phyloP scores from a whole-genome alignment of 805 yeast genomes.

The Teunomyces funiuensis region DNA sequence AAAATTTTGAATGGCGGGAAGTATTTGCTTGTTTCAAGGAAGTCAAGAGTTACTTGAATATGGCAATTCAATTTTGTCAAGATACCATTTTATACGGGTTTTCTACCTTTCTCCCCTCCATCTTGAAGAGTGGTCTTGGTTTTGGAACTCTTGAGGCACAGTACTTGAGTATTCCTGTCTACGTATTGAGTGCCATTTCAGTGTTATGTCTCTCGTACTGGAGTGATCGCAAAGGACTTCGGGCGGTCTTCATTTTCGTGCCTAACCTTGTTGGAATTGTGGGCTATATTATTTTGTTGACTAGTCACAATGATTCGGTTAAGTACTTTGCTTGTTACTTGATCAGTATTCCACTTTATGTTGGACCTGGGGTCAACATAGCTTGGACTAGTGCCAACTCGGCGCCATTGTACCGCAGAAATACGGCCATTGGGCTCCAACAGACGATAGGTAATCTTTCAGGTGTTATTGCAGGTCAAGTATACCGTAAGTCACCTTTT shows the following conservation, averaged over 20 bases:
- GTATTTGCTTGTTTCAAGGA: slow-evolving; percentile 35
- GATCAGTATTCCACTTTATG: slow-evolving; percentile 35
- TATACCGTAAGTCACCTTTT: slow-evolving; percentile 41
- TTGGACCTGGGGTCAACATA: slow-evolving; percentile 38
- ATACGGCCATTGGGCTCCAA: slow-evolving; percentile 42
- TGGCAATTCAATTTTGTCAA: slow-evolving; percentile 45
- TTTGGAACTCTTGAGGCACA: slow-evolving; percentile 31
- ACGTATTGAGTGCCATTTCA: slow-evolving; percentile 29
- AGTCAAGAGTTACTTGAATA: slow-evolving; percentile 32
- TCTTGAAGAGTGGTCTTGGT: slow-evolving; percentile 32
- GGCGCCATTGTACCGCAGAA: slow-evolving; percentile 43
- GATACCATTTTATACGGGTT: slow-evolving; percentile 44
- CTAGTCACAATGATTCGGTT: slow-evolving; percentile 26
- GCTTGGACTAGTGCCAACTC: slow-evolving; percentile 46
- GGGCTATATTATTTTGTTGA: slow-evolving; percentile 34
- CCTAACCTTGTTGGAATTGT: slow-evolving; percentile 24
- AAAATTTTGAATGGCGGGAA: slow-evolving; percentile 28
- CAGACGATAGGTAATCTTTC: slow-evolving; percentile 46
- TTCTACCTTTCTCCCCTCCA: slow-evolving; percentile 41
- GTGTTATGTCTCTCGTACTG: slow-evolving; percentile 22
- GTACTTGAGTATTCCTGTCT: slow-evolving; percentile 41
- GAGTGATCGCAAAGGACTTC: slow-evolving; percentile 26
- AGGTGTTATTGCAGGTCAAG: slow-evolving; percentile 46
- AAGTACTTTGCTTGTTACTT: slow-evolving; percentile 38
- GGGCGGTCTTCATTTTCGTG: slow-evolving; percentile 31